Base-by-base conservation (phyloP, 2,329 filamentous ascomycete genomes). In the Phyllosticta ampelicida region DNA sequence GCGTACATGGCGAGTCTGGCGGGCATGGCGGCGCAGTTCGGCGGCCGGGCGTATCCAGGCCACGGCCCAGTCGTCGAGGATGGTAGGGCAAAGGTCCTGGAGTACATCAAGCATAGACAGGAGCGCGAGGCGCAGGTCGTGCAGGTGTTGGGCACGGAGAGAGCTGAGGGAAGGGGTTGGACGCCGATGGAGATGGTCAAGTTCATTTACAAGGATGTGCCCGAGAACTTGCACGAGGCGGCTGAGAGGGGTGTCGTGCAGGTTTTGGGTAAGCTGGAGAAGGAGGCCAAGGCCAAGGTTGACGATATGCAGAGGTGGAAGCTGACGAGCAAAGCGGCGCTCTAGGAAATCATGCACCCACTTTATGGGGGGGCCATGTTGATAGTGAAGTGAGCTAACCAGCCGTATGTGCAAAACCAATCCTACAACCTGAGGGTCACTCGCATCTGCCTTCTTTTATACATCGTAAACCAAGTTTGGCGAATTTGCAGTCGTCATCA, bases 141-240 rank as follows among this genome's bases (percentile, higher is more conserved):
- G 30, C 70, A 73, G 50, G 70, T 74, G 16, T 48, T 70, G 55
- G 51, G 63, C 60, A 13, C 62, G 36, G 48, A 52, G 2, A 28
- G 26, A 36, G 51, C 13, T 48, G 54, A 56, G 9, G 57, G 54
- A 29, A 62, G 67, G 48, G 69, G 70, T 2, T 90, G 86, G 87
- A 82, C 80, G 6, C 79, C 84, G 9, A 86, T 90, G 80, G 89
- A 92, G 60, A 77, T 97, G 62, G 92, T 96, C n/a, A 88, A 87
- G 71, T 76, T 87, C 29, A 89, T 99, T 30, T 99, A 99, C 70
- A 80, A 79, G 56, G 85, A 89, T 65, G 85, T 95, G 20, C 86
- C 88, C 0, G 83, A 87, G 69, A 83, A 79, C 65, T 75, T 97
- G 63, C 87, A 91, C 71, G 68, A 79, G 10, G 86, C 91, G 9